A percentile compares a stretch with the other conserved stretches of the same genome.
Evolutionary conservation across 2,329 filamentous ascomycete genomes (phyloP).

Genomic region (Grosmannia clavigera): DNA sequence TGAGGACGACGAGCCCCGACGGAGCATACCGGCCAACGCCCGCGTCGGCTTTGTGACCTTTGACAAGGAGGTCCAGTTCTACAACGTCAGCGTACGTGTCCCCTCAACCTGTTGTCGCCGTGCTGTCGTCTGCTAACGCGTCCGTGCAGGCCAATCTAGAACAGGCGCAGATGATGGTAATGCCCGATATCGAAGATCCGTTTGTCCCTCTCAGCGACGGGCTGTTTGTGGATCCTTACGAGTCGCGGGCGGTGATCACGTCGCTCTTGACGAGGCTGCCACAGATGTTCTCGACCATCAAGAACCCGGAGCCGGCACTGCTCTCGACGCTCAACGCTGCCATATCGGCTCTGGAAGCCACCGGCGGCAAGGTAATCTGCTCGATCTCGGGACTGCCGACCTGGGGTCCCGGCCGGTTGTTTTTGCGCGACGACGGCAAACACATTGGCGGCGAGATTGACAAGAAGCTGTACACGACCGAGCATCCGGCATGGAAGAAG

Average conservation of each 20-base stretch:
- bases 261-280: slow-evolving; percentile 78
- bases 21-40: slow-evolving; percentile 59
- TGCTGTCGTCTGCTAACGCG: too few relatives aligned
- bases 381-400: slow-evolving; percentile 80
- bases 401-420: slow-evolving; percentile 76
- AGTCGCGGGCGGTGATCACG: slow-evolving; percentile 76
- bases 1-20: slow-evolving; percentile 39
- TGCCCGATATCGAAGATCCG: slow-evolving; percentile 93
- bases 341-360: slow-evolving; percentile 68
- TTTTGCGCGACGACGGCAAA: slow-evolving; percentile 80
- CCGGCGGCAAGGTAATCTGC: slow-evolving; percentile 86
- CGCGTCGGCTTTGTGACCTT: slow-evolving; percentile 94
- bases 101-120: neutral
- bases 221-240: slow-evolving; percentile 86
- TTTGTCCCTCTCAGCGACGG: slow-evolving; percentile 88
- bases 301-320: slow-evolving; percentile 82
- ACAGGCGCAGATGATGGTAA: slow-evolving; percentile 94
- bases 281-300: slow-evolving; percentile 73
- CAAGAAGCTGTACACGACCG: slow-evolving; percentile 82
- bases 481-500: slow-evolving; percentile 81
- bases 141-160: slow-evolving; percentile 52
- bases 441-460: slow-evolving; percentile 77
- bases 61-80: slow-evolving; percentile 95
- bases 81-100: slow-evolving; percentile 59
- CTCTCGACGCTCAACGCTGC: slow-evolving; percentile 76